phyloP scores from a whole-genome alignment of 192 early-diverging fungal species.

The Pilaira anomala region DNA sequence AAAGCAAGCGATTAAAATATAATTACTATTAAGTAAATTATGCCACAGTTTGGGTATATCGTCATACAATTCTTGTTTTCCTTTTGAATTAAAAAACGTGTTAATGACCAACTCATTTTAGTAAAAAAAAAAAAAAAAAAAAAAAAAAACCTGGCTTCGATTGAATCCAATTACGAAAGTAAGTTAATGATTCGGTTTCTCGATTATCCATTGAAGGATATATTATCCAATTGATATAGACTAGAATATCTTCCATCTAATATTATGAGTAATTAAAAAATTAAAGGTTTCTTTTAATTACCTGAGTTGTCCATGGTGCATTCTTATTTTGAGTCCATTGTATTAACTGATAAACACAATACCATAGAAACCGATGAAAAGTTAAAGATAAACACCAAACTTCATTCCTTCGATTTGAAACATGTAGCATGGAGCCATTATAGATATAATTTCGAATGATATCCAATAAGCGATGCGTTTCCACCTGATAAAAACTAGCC shows the following conservation, averaged over 20 bases:
- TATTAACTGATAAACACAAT: neutral
- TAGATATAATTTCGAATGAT: neutral
- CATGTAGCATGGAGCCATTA: neutral
- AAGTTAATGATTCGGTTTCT: neutral
- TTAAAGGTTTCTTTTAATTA: neutral
- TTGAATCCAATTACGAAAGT: neutral
- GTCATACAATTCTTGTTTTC: neutral
- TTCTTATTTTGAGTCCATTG: neutral
- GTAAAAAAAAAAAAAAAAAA: no score
- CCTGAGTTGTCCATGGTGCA: neutral
- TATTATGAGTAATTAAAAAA: neutral
- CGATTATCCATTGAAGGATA: conserved; percentile 3
- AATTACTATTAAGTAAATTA: conserved; percentile 1
- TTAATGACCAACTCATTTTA: neutral
- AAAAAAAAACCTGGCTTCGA: neutral
- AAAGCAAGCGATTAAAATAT: conserved; percentile 1
- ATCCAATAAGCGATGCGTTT: no score
- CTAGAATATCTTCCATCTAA: conserved; percentile 9
- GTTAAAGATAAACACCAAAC: neutral
- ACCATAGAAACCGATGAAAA: neutral
- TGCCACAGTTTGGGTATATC: neutral
- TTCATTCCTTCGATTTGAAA: neutral
- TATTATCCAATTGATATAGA: conserved; percentile 9
- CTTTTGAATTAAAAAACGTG: neutral
- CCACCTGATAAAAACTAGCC: neutral